phyloP scores from a whole-genome alignment of 2,329 filamentous ascomycete species.

The Rhinocladiella mackenziei region DNA sequence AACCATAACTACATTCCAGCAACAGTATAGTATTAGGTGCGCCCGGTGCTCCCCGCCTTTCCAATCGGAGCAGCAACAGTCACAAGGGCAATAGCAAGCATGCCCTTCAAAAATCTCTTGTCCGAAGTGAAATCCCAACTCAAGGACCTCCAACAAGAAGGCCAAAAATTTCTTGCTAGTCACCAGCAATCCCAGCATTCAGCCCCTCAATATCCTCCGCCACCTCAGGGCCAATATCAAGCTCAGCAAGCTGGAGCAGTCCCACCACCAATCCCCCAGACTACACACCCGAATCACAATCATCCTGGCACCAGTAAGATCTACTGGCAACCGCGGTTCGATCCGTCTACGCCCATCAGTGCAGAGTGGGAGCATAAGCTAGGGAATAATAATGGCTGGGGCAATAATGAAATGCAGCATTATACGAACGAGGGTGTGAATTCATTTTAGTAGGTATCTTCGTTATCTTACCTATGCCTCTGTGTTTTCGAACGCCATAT shows the following conservation, averaged over 20 bases:
- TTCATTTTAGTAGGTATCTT: constrained; percentile 24
- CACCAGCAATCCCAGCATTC: constrained; percentile 1
- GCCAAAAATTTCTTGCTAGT: constrained; percentile 13
- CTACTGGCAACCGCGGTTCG: constrained; percentile 28
- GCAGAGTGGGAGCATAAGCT: constrained; percentile 27
- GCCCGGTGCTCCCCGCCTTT: too few relatives aligned
- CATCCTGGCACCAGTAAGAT: constrained; percentile 4
- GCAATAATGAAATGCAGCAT: constrained; percentile 28
- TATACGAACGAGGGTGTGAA: constrained; percentile 24
- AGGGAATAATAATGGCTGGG: constrained; percentile 30
- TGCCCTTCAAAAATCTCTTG: constrained; percentile 23
- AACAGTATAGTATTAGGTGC: too few relatives aligned
- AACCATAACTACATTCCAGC: too few relatives aligned
- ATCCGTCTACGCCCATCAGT: constrained; percentile 19
- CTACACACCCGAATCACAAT: constrained; percentile 12
- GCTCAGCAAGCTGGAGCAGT: background rate
- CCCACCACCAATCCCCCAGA: constrained; percentile 20
- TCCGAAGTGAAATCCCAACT: constrained; percentile 17
- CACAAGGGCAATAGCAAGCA: too few relatives aligned
- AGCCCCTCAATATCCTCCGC: background rate
- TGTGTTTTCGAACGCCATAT: too few relatives aligned
- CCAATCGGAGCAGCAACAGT: too few relatives aligned
- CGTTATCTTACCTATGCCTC: background rate
- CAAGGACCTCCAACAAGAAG: constrained; percentile 22
- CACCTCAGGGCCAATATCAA: background rate